These are phyloP conservation scores for Dioscorea dumetorum DNA, from an alignment of 106 monocot genomes.

Conservation along the genomic window DNA sequence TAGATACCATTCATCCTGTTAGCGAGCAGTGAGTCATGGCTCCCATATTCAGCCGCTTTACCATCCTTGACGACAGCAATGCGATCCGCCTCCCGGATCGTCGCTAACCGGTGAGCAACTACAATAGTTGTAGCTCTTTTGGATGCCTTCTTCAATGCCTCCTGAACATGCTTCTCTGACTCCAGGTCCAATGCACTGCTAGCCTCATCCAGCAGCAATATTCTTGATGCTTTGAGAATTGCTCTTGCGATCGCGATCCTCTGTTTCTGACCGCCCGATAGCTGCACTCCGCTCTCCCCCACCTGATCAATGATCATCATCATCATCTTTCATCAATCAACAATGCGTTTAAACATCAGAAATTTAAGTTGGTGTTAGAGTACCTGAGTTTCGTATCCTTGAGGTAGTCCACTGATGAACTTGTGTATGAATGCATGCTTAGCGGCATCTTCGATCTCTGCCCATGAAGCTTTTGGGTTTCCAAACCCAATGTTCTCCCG, in stretches of 20 bases:
- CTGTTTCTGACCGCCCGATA: slow-evolving; percentile 47
- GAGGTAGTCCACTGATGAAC: slow-evolving; percentile 39
- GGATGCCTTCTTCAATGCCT: slow-evolving; percentile 20
- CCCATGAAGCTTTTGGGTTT: slow-evolving; percentile 23
- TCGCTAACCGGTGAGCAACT: slow-evolving; percentile 37
- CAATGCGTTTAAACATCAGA: too few species aligned
- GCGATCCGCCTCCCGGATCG: slow-evolving; percentile 24
- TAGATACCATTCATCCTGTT: slow-evolving; percentile 16
- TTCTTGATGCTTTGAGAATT: slow-evolving; percentile 30
- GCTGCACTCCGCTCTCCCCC: slow-evolving; percentile 41
- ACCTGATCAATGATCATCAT: slow-evolving; percentile 11
- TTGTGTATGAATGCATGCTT: slow-evolving; percentile 33
- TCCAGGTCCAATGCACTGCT: slow-evolving; percentile 43
- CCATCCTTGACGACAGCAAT: slow-evolving; percentile 37
- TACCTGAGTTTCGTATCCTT: slow-evolving; percentile 42
- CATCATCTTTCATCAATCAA: too few species aligned
- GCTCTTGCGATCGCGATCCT: slow-evolving; percentile 42
- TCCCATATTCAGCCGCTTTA: slow-evolving; percentile 28
- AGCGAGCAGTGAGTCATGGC: slow-evolving; percentile 14
- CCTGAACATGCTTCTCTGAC: slow-evolving; percentile 33
- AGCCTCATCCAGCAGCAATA: slow-evolving; percentile 33
- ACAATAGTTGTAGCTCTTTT: slow-evolving; percentile 23
- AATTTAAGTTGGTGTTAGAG: too few species aligned
- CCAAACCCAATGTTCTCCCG: slow-evolving; percentile 44
- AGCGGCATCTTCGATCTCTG: slow-evolving; percentile 46